Evolutionary conservation across 1,284 basidiomycete species (phyloP).

Genomic region (Porphyrellus sp.): DNA sequence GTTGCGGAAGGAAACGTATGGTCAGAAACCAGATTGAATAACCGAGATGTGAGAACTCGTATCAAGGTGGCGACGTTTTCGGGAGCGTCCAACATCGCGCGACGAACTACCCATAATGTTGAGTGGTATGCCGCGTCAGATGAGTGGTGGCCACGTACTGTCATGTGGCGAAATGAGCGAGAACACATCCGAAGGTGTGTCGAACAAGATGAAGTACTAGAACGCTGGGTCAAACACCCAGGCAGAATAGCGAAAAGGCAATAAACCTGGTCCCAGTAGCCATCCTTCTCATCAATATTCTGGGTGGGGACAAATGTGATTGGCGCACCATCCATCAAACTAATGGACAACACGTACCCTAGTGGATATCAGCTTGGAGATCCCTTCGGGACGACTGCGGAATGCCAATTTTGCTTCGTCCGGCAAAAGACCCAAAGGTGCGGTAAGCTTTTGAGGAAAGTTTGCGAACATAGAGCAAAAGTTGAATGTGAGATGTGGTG

Average conservation of each 20-base stretch:
- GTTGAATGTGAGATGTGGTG: neutral
- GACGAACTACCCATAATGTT: conserved; percentile 54
- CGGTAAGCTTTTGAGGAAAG: conserved; percentile 65
- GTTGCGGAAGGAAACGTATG: conserved; percentile 73
- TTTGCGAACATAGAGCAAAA: conserved; percentile 52
- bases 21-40: conserved; percentile 80
- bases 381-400: conserved; percentile 74
- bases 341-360: conserved; percentile 45
- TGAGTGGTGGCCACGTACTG: conserved; percentile 59
- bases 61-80: conserved; percentile 84
- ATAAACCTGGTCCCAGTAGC: conserved; percentile 82
- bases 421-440: conserved; percentile 77
- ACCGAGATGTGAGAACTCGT: conserved; percentile 65
- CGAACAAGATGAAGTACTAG: conserved; percentile 82
- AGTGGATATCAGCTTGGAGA: conserved; percentile 67
- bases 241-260: neutral
- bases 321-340: conserved; percentile 1
- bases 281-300: conserved; percentile 71
- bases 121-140: neutral
- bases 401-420: conserved; percentile 89
- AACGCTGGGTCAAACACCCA: conserved; percentile 16
- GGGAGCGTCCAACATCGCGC: conserved; percentile 76
- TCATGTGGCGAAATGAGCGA: conserved; percentile 84
- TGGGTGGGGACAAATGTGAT: conserved; percentile 31
- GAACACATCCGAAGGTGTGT: conserved; percentile 84